Base-by-base conservation (phyloP, 2,329 filamentous ascomycete species). In the Bipolaris bicolor region DNA sequence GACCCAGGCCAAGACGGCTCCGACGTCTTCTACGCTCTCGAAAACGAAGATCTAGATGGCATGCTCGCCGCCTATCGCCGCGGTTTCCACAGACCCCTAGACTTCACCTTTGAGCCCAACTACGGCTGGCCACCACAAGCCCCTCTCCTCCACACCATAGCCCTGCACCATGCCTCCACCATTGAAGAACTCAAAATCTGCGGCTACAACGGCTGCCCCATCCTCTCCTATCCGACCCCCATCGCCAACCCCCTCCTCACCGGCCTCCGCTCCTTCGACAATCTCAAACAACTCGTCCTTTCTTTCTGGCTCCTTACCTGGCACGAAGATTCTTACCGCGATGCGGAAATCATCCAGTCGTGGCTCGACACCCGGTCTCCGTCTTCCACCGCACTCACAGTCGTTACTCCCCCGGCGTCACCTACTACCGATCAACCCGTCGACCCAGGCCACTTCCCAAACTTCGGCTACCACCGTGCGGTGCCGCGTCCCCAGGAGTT, bases 111-210 rank as follows among this genome's bases (percentile, higher is more conserved):
- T 60, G 58, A 65, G 13, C 72, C 78, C 0, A 57, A 69, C 4
- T 81, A 77, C 55, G 79, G 78, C 44, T 81, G 80, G 79, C 67
- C 70, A 2, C 57, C 68, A 5, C 59, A 66, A 18, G 67, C 75
- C 3, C 77, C 79, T 0, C 73, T 82, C 49, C 69, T 81, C 1
- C 72, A 79, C 58, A 79, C 74, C 0, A 70, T 81, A 9, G 78
- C 78, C 6, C 67, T 76, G 0, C 74, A 76, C 56, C 77, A 80
- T 56, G 73, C 76, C 5, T 60, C 56, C 7, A 80, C 76, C 1
- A 58, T 81, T 13, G 73, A 72, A 18, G 79, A 81, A 59, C 74
- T 82, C 47, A 82, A 82, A 56, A 77, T 82, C 41, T 82, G 80
- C 55, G 80, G 80, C 33, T 81, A 80, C 64, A 76, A 76, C 48